phyloP scores from a whole-genome alignment of 257 asterid species.

The Solanum pinnatisectum region DNA sequence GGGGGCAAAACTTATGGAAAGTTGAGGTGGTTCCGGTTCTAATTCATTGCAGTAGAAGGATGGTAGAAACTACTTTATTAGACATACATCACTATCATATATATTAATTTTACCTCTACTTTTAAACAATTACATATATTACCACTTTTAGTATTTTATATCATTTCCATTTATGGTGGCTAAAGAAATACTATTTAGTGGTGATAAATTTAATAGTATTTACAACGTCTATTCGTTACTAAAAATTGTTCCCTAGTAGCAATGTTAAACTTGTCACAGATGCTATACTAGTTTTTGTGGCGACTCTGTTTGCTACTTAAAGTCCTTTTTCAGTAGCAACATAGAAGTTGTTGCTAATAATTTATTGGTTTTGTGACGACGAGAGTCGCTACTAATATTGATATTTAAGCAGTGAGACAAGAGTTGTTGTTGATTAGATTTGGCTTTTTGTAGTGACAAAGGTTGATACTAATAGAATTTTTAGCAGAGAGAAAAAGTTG shows the following conservation, averaged over 20 bases:
- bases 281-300: background rate
- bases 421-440: background rate
- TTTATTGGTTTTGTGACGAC: too few relatives aligned
- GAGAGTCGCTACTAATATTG: background rate
- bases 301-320: background rate
- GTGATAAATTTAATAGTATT: background rate
- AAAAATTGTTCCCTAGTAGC: background rate
- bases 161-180: too few relatives aligned
- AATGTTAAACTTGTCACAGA: too few relatives aligned
- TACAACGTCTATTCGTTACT: background rate
- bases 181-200: background rate
- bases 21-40: background rate
- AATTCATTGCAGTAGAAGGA: background rate
- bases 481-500: too few relatives aligned
- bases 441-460: background rate
- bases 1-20: background rate
- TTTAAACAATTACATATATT: too few relatives aligned
- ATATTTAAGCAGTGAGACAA: background rate
- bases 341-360: background rate
- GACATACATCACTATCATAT: too few relatives aligned
- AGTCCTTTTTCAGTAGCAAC: background rate
- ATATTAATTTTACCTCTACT: too few relatives aligned
- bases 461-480: background rate
- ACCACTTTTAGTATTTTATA: too few relatives aligned
- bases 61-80: background rate